Evolutionary conservation across 2,329 filamentous ascomycete species (phyloP), one percentile per base, ranked within the genome.

Genomic region (Ophiostoma ulmi): DNA sequence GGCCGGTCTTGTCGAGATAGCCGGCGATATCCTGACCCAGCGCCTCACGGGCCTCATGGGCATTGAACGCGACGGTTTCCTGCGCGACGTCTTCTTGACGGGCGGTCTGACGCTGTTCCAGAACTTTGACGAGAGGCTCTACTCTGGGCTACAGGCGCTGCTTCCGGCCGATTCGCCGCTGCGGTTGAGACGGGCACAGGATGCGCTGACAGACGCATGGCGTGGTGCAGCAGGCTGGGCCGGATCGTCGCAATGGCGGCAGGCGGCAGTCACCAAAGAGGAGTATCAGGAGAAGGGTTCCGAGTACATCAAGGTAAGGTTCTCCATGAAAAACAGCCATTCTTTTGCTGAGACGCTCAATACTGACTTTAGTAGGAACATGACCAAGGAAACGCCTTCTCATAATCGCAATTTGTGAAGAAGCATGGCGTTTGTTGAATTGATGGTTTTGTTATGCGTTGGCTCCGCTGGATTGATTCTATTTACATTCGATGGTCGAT

Each of bases 261-360:
- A 82, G 48, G 88, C 88, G 5, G 90, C 88, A 73, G 86, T 99
- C 61, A 91, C 90, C 1, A 88, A 86, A 76, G 90, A 90, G 74
- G 95, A 98, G 80, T 99, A 93, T 80, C 79, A 87, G 75, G 95
- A 99, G 83, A 97, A 97, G 83, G 95, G 95, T 1, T 85, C 88
- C 31, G 94, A 98, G 76, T 98, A 98, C 82, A 86, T 98, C 78
- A 97, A 97, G 88, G 93, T 87, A 76, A 73, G 84, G 70, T n/a
- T 6, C n/a, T 7, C n/a, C n/a, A 20, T 48, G 44, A 5, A 20
- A 48, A 5, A 48, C 17, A 20, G 17, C n/a, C 5, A 7, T 8
- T 36, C 52, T 36, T 72, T n/a, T 8, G 67, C 38, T 26, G 44
- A 69, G n/a, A 41, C 14, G 26, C 14, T 5, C 17, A 17, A 26